Base-by-base conservation (phyloP, 331 rosid species). In the Prunus yedoensis region DNA sequence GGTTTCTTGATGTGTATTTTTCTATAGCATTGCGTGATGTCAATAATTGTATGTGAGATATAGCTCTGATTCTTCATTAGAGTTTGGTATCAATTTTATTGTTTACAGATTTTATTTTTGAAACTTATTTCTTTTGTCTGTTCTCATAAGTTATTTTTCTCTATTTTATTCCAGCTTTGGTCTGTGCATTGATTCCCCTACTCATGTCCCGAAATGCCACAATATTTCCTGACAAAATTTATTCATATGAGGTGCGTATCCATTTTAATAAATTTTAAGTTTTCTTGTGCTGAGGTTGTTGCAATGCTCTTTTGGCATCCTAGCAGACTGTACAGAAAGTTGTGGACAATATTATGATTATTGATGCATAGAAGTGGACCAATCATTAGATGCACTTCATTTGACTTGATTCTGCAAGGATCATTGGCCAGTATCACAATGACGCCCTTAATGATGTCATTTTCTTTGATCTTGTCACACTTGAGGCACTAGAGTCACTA, bases 151-250 rank as follows among this genome's bases (percentile, higher is more conserved):
- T 68, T 71, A 35, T 50, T n/a, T 38, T 51, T 68, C 49, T 56
- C 58, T 77, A 80, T 79, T 56, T 75, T 75, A 82, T 91, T 78
- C 45, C 97, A 95, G 99, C 99, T 82, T 89, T 92, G 87, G 82
- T 92, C 56, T 92, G 99, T 86, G 97, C 99, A 30, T 89, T 90
- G 89, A 80, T 95, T 80, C 97, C 97, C 58, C 83, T 90, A 72
- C 97, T 95, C 57, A 84, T 95, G 99, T 87, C 97, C 83, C 90
- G 97, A 85, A 88, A 77, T 82, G 84, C 94, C 76, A 85, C 96
- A 79, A 80, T 90, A 75, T 92, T 95, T 87, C 94, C 97, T 10
- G 97, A 92, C 80, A 88, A 85, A 88, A 78, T 67, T 82, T 90
- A 85, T 81, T 92, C 91, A 45, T 87, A 83, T 79, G 91, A 92